These are phyloP conservation scores for Schizonepeta tenuifolia DNA, from an alignment of 257 asterid species.

Conservation along the genomic window DNA sequence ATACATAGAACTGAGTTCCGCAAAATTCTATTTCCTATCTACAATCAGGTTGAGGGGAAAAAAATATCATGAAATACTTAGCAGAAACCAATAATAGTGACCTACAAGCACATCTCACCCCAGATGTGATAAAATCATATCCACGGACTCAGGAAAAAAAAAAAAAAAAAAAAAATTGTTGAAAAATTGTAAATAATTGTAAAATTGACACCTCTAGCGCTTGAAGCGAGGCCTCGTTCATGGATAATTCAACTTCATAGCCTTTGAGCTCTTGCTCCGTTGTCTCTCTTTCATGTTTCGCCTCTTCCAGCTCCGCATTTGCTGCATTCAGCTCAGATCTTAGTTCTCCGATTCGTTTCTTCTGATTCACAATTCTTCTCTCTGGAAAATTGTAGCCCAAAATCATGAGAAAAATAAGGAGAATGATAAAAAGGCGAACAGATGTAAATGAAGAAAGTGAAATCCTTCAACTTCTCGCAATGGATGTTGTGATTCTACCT, in stretches of 20 bases:
- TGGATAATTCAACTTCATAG: constrained; percentile 68
- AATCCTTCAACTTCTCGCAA: not conserved
- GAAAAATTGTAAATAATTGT: constrained; percentile 7
- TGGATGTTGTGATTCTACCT: constrained; percentile 45
- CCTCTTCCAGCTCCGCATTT: constrained; percentile 58
- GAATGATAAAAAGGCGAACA: not conserved
- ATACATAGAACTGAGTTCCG: not conserved
- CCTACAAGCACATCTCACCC: not conserved
- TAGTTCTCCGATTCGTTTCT: constrained; percentile 66
- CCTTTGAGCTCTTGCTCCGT: constrained; percentile 74
- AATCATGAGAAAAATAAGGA: not conserved
- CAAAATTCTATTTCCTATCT: not conserved
- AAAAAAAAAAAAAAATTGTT: not conserved
- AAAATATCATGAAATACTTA: not conserved
- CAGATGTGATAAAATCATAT: not conserved
- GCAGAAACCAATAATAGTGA: not conserved
- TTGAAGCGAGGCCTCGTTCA: constrained; percentile 64
- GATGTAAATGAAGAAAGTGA: not conserved
- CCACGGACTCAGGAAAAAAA: not conserved
- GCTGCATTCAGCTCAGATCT: constrained; percentile 53
- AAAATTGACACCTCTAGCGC: constrained; percentile 55
- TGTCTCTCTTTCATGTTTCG: constrained; percentile 63
- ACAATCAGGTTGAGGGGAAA: constrained; percentile 22
- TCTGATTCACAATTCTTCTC: constrained; percentile 57
- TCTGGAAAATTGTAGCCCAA: constrained; percentile 40